Percentiles rank a stretch among this genome's conserved stretches.
Evolutionary conservation across 371 early-diverging fungal species (phyloP).

Genomic region (Mucor indicus): DNA sequence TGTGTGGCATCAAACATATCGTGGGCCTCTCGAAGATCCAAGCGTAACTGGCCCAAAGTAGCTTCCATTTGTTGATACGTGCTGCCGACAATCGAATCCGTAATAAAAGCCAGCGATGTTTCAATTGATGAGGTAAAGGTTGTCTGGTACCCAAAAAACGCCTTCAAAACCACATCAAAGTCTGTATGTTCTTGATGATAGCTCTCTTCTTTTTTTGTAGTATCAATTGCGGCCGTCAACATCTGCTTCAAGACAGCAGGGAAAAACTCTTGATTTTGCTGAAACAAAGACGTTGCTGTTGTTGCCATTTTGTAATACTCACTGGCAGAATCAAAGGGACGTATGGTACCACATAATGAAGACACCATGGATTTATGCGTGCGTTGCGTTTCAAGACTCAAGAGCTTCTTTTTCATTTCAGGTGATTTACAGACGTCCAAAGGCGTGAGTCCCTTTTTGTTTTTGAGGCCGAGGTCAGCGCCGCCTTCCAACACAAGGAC

Average conservation of each 20-base stretch:
- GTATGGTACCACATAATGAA: slow-evolving; percentile 29
- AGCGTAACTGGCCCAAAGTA: slow-evolving; percentile 41
- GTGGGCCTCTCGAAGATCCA: slow-evolving; percentile 53
- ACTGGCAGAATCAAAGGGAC: slow-evolving; percentile 43
- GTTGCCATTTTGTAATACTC: slow-evolving; percentile 20
- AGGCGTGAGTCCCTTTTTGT: slow-evolving; percentile 52
- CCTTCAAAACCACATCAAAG: slow-evolving; percentile 52
- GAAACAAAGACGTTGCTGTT: slow-evolving; percentile 11
- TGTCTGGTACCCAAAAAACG: slow-evolving; percentile 55
- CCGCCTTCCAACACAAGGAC: slow-evolving; percentile 48
- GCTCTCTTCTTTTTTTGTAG: slow-evolving; percentile 6
- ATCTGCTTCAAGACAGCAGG: slow-evolving; percentile 7
- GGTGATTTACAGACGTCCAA: slow-evolving; percentile 46
- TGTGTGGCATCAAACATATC: slow-evolving; percentile 58
- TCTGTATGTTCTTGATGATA: slow-evolving; percentile 39
- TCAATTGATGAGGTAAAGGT: slow-evolving; percentile 55
- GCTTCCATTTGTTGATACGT: slow-evolving; percentile 15
- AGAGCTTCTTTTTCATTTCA: slow-evolving; percentile 18
- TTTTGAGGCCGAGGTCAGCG: slow-evolving; percentile 45
- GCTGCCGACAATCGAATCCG: slow-evolving; percentile 41
- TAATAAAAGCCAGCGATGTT: slow-evolving; percentile 47
- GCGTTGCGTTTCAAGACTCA: slow-evolving; percentile 26
- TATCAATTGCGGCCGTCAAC: not conserved
- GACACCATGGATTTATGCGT: slow-evolving; percentile 22
- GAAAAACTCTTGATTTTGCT: not conserved